Evolutionary conservation across 768 basidiomycete species (phyloP).

Genomic region (Phaeotremella fagi): DNA sequence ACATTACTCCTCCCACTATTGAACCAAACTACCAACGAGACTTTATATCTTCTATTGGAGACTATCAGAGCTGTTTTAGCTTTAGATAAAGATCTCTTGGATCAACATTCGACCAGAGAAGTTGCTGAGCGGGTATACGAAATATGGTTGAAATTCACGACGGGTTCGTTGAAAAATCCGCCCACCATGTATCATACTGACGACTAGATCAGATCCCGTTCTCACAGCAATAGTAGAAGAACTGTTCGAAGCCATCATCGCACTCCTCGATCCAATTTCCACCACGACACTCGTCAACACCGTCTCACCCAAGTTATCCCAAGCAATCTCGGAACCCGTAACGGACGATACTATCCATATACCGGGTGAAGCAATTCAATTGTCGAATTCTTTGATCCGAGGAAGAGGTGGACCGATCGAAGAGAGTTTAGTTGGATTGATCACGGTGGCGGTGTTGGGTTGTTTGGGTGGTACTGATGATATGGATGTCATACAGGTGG

Average conservation of each 20-base stretch:
- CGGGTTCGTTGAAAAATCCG: constrained; percentile 55
- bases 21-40: constrained; percentile 73
- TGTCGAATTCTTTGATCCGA: constrained; percentile 65
- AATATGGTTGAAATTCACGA: constrained; percentile 80
- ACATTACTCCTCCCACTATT: constrained; percentile 80
- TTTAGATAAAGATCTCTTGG: constrained; percentile 58
- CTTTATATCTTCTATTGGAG: constrained; percentile 79
- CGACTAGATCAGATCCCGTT: constrained; percentile 64
- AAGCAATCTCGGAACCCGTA: constrained; percentile 54
- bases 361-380: constrained; percentile 73
- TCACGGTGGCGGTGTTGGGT: constrained; percentile 71
- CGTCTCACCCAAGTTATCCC: constrained; percentile 67
- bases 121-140: constrained; percentile 66
- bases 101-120: constrained; percentile 58
- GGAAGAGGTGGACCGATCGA: constrained; percentile 66
- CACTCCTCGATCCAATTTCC: constrained; percentile 58
- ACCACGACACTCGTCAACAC: constrained; percentile 69
- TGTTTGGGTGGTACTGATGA: constrained; percentile 70
- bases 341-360: constrained; percentile 65
- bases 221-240: constrained; percentile 80
- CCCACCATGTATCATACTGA: not conserved
- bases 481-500: constrained; percentile 60
- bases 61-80: constrained; percentile 73
- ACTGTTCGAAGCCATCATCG: constrained; percentile 66
- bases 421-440: constrained; percentile 68